These are phyloP conservation scores for Citeromyces nyonsensis DNA, from an alignment of 805 yeast species.

Conservation along the genomic window DNA sequence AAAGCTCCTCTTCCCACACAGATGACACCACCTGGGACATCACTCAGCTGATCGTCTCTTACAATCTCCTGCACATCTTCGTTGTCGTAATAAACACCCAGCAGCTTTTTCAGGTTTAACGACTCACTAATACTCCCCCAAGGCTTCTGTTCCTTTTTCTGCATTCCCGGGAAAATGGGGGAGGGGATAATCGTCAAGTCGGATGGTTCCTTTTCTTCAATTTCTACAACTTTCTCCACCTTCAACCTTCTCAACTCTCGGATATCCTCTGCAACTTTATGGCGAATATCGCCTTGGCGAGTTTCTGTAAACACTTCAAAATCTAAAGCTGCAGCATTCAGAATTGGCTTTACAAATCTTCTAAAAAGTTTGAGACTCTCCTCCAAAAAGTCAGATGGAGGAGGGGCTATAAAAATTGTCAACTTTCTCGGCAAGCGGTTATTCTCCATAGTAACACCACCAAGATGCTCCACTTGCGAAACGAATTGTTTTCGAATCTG, in stretches of 20 bases:
- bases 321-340: conserved; percentile 76
- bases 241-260: conserved; percentile 46
- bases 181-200: background rate
- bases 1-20: conserved; percentile 93
- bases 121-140: conserved; percentile 17
- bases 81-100: conserved; percentile 40
- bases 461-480: conserved; percentile 35
- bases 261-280: conserved; percentile 67
- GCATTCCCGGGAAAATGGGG: conserved; percentile 4
- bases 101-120: conserved; percentile 25
- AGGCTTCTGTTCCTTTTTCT: conserved; percentile 10
- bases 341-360: conserved; percentile 69
- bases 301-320: conserved; percentile 62
- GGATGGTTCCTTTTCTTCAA: conserved; percentile 4
- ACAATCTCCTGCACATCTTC: conserved; percentile 10
- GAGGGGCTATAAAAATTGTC: conserved; percentile 85
- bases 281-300: conserved; percentile 82
- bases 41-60: conserved; percentile 29
- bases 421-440: conserved; percentile 56
- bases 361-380: conserved; percentile 61
- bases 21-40: conserved; percentile 66
- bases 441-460: conserved; percentile 26
- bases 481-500: conserved; percentile 52
- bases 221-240: conserved; percentile 9
- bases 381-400: conserved; percentile 82